Evolutionary conservation across 2,329 filamentous ascomycete species (phyloP).

Genomic region (Fusarium coffeatum): DNA sequence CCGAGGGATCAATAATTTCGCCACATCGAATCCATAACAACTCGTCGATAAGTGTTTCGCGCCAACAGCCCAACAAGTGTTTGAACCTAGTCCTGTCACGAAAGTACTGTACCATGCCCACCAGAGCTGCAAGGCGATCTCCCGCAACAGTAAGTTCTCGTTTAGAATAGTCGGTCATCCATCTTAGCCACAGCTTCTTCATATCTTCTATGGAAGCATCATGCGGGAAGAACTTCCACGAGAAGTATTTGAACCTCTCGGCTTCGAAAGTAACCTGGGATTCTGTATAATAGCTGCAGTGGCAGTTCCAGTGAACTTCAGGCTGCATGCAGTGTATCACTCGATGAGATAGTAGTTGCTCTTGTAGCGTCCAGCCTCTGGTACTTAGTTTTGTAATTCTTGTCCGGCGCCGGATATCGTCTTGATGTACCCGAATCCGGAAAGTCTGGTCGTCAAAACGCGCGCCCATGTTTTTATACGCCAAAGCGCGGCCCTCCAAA

Average conservation of each 20-base stretch:
- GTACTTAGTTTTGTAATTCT: slow-evolving; percentile 2
- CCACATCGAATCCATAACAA: slow-evolving; percentile 6
- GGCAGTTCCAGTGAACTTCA: slow-evolving; percentile 25
- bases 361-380: slow-evolving; percentile 8
- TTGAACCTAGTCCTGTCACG: background rate
- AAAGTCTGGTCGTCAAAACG: background rate
- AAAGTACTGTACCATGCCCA: slow-evolving; percentile 12
- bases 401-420: background rate
- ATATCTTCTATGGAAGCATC: background rate
- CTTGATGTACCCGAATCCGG: background rate
- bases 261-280: background rate
- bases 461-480: background rate
- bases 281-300: background rate
- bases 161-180: slow-evolving; percentile 16
- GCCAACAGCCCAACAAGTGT: slow-evolving; percentile 9
- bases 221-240: background rate
- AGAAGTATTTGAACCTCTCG: background rate
- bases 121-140: slow-evolving; percentile 2
- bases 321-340: slow-evolving; percentile 16
- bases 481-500: background rate
- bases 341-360: slow-evolving; percentile 9
- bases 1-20: background rate
- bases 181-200: slow-evolving; percentile 3
- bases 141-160: slow-evolving; percentile 1
- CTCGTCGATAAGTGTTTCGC: background rate